phyloP scores from a whole-genome alignment of 352 stramenopile genomes.

The Phytophthora sp. region DNA sequence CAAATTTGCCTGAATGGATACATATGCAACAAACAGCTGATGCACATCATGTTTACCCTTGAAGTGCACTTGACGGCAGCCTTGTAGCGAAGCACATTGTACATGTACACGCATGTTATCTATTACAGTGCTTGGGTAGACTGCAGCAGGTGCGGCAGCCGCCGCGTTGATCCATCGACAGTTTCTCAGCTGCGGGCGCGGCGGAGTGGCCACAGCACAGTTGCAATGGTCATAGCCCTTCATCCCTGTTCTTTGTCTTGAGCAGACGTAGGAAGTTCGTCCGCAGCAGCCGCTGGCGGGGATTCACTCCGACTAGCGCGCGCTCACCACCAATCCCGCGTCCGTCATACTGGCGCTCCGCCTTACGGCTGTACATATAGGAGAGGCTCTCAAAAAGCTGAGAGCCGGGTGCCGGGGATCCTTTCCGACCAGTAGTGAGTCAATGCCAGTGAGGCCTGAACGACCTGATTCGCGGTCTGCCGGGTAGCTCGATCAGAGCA shows the following conservation, averaged over 20 bases:
- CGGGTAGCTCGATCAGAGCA: constrained; percentile 14
- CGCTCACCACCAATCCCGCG: neutral
- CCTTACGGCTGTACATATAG: too few relatives aligned
- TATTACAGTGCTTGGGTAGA: too few relatives aligned
- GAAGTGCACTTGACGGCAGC: neutral
- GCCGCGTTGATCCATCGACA: too few relatives aligned
- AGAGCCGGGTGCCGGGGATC: constrained; percentile 21
- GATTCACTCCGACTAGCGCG: constrained; percentile 5
- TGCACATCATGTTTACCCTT: constrained; percentile 13
- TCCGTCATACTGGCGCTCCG: neutral
- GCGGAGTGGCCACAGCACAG: too few relatives aligned
- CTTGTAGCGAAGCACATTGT: too few relatives aligned
- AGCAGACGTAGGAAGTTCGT: neutral
- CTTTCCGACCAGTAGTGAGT: constrained; percentile 18
- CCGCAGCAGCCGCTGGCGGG: neutral
- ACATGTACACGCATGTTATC: neutral
- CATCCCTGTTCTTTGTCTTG: too few relatives aligned
- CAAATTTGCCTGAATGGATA: too few relatives aligned
- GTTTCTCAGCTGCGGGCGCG: too few relatives aligned
- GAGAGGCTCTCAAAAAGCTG: too few relatives aligned
- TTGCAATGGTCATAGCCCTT: too few relatives aligned
- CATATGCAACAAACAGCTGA: neutral
- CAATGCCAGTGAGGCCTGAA: too few relatives aligned
- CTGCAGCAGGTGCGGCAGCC: too few relatives aligned
- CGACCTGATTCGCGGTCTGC: constrained; percentile 22